These are phyloP conservation scores for Tulasnella sp. DNA, from an alignment of 768 basidiomycete genomes.

Conservation along the genomic window DNA sequence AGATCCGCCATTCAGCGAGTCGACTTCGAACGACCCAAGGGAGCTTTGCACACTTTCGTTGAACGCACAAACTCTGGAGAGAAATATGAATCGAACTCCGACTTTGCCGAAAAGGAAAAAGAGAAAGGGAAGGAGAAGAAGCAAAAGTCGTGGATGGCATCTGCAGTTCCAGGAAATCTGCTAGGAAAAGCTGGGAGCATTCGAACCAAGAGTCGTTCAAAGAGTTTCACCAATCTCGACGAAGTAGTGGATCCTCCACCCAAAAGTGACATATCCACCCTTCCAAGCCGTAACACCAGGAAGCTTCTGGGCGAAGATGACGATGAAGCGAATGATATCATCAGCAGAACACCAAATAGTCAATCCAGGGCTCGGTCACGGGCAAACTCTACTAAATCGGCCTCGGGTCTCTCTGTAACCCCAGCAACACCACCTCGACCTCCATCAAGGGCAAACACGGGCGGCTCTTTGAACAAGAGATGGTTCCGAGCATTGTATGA, in stretches of 20 bases:
- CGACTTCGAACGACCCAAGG: conserved; percentile 20
- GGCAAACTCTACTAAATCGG: not conserved
- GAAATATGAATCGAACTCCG: conserved; percentile 18
- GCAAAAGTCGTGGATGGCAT: conserved; percentile 6
- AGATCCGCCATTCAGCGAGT: conserved; percentile 26
- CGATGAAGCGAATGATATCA: conserved; percentile 1
- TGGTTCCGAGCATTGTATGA: conserved; percentile 57
- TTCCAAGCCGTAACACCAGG: conserved; percentile 28
- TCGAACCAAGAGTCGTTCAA: not conserved
- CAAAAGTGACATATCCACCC: conserved; percentile 32
- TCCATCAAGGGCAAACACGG: not conserved
- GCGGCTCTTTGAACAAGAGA: conserved; percentile 13
- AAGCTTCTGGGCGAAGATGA: conserved; percentile 13
- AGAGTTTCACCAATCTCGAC: conserved; percentile 7
- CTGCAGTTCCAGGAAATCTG: conserved; percentile 10
- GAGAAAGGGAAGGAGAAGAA: not conserved
- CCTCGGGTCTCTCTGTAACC: not conserved
- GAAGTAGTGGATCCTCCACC: conserved; percentile 19
- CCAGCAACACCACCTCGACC: conserved; percentile 6
- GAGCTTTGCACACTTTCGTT: conserved; percentile 23
- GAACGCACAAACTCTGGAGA: conserved; percentile 20
- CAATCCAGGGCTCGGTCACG: not conserved
- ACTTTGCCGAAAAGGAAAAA: too few species aligned
- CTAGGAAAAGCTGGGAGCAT: not conserved
- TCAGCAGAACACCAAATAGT: conserved; percentile 1